Evolutionary conservation across 306 rosid genomes (phyloP).

Genomic region (Begonia fuchsioides): DNA sequence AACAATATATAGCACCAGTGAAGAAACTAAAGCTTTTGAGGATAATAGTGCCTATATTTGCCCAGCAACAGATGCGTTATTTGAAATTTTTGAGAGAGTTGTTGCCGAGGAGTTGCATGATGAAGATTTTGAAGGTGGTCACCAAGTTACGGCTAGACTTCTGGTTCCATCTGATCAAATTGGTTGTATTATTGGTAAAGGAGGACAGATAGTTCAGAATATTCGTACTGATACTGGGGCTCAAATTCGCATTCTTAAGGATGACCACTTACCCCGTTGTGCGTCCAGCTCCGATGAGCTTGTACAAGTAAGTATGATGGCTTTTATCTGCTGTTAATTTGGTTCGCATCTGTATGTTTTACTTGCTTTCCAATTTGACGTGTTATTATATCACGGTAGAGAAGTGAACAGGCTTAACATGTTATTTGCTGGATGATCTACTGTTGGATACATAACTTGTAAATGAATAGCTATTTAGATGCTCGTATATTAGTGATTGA

Average conservation of each 20-base stretch:
- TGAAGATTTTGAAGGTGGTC: constrained; percentile 16
- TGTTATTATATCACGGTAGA: too few relatives aligned
- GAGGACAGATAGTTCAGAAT: constrained; percentile 23
- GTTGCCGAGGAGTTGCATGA: constrained; percentile 18
- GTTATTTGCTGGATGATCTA: too few relatives aligned
- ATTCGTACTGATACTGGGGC: constrained; percentile 23
- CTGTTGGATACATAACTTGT: too few relatives aligned
- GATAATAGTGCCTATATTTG: constrained; percentile 12
- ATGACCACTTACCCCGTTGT: constrained; percentile 25
- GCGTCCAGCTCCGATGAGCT: constrained; percentile 25
- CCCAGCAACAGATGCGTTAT: constrained; percentile 26
- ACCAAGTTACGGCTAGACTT: constrained; percentile 14
- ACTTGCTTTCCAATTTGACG: too few relatives aligned
- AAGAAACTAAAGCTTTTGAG: constrained; percentile 4
- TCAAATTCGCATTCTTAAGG: constrained; percentile 20
- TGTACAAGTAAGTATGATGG: constrained; percentile 12
- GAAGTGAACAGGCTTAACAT: too few relatives aligned
- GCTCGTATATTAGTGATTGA: too few relatives aligned
- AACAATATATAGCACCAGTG: constrained; percentile 16
- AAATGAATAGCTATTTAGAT: too few relatives aligned
- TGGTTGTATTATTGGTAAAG: constrained; percentile 26
- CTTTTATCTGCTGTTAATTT: too few relatives aligned
- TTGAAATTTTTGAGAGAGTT: constrained; percentile 22
- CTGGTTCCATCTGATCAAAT: constrained; percentile 19
- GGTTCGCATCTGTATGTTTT: too few relatives aligned